Base-by-base conservation (phyloP, 225 moss, liverwort and hornwort species). In the Bryum argenteum region DNA sequence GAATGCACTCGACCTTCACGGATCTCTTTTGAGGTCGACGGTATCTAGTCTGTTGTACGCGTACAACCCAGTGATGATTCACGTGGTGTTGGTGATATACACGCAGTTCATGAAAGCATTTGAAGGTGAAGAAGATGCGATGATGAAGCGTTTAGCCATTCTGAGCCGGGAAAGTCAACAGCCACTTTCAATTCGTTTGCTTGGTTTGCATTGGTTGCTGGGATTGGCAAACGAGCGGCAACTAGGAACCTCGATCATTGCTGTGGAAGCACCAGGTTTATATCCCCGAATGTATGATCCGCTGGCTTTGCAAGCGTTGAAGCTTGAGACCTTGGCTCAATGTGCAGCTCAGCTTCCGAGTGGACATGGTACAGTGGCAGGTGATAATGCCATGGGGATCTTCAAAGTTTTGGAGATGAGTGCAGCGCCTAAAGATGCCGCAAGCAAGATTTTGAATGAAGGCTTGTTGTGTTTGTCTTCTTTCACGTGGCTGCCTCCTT, bases 251-350 rank as follows among this genome's bases (percentile, higher is more conserved):
- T 86, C 89, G 53, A 73, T 91, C 57, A 73, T 98, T 45, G 74
- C 87, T 38, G 82, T 85, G 43, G 79, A 79, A 74, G 85, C 92
- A 56, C 75, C 86, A 39, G 83, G 88, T 51, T 82, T 98, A 37
- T 92, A 98, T 76, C 94, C 98, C 17, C 78, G 83, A 45, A 92
- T 98, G 70, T 98, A 94, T 50, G 98, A 98, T 72, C 89, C 98
- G 65, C 78, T 98, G 54, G 91, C 92, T 41, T 81, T 98, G 50
- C 94, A 98, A 74, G 91, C 91, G 17, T 77, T 89, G 76, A 98
- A 98, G 78, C 77, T 98, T 54, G 90, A 83, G 80, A 91, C 94
- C 67, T 85, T 98, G 71, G 94, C 98, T 54, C 87, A 91, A 55
- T 92, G 97, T 78, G 94, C 92, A 55, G 85, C 81, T 45, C 76